Evolutionary conservation across 208 protist species (phyloP).

Genomic region (Porcisia deanei): DNA sequence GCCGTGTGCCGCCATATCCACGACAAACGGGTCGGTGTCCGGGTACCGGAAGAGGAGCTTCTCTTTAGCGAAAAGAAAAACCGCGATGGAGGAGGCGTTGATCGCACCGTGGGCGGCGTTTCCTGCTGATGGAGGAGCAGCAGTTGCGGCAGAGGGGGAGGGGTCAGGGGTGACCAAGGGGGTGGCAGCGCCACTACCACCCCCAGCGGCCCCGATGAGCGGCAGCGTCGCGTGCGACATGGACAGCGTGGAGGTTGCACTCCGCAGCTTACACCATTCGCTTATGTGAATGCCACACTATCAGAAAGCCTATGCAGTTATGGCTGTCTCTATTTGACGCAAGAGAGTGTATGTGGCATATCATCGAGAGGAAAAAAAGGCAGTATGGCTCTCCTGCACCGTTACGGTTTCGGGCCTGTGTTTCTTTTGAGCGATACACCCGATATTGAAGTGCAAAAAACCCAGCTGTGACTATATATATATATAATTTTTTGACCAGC

Average conservation of each 20-base stretch:
- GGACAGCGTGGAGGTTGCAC: neutral
- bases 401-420: too few species aligned
- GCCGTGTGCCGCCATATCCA: conserved; percentile 35
- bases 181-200: neutral
- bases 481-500: neutral
- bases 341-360: neutral
- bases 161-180: neutral
- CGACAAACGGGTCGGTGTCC: conserved; percentile 62
- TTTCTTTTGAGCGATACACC: too few species aligned
- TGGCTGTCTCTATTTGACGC: neutral
- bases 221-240: neutral
- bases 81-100: conserved; percentile 31
- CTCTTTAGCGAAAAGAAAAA: conserved; percentile 83
- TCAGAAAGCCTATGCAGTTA: too few species aligned
- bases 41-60: conserved; percentile 85
- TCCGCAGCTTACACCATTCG: neutral
- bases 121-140: neutral
- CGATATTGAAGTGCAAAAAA: too few species aligned
- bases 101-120: neutral
- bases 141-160: neutral
- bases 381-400: neutral
- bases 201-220: neutral
- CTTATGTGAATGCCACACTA: neutral
- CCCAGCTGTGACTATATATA: too few species aligned
- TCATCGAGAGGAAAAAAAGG: neutral